Evolutionary conservation across 306 rosid species (phyloP), one percentile per base, ranked within the genome.

Genomic region (Lathyrus oleraceus): DNA sequence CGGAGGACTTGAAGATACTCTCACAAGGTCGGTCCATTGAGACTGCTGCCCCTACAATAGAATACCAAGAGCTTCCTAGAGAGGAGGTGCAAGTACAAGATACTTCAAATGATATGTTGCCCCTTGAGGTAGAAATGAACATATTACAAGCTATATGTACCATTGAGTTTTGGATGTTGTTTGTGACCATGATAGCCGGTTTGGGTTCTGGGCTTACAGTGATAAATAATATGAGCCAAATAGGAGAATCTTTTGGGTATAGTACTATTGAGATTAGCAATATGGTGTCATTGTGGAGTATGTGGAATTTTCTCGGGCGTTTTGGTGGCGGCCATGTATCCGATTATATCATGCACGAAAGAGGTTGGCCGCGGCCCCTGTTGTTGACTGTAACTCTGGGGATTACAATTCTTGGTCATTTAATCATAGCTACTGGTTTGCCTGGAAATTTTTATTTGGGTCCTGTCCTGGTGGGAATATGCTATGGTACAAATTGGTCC

Each of bases 281-380:
- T 13, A 74, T 93, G 67, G 97, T 90, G 30, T 88, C 98, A 20
- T 32, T 93, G 3, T 93, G 96, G 98, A 90, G 96, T 68, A 87
- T 90, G 84, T 90, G 98, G 98, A 93, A 87, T 58, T 93, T 88
- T 75, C 89, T 93, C 1, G 98, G 98, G 32, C 96, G 98, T 43
- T 84, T 93, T 20, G 98, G 96, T 61, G 97, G 87, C 2, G 97
- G 97, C 0, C 90, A 80, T 56, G 19, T 85, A 35, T 94, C 98
- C 0, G 98, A 94, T 80, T 86, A 75, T 51, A 73, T 94, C 54
- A 83, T 94, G 52, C 97, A 87, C 64, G 73, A 44, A 25, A 76
- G 72, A 71, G 91, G 97, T 15, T 90, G 84, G 89, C 86, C 90
- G 0, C 81, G 97, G 82, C 97, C 97, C 16, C 42, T 83, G 71